Base-by-base conservation (phyloP, 352 stramenopile species). In the Phytophthora pinifolia region DNA sequence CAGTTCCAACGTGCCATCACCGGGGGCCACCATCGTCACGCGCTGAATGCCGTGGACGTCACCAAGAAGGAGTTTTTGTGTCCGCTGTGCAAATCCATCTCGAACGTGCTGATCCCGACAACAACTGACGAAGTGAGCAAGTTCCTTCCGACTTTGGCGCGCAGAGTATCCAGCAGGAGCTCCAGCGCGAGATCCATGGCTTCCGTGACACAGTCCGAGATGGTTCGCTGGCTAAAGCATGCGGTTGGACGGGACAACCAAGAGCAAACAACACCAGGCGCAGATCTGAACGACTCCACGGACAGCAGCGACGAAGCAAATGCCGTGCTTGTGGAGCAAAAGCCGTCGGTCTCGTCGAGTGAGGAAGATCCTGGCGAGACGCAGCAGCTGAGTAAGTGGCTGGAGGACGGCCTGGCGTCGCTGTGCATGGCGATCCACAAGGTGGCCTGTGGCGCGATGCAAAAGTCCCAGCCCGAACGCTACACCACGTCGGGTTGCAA, bases 41-140 rank as follows among this genome's bases (percentile, higher is more conserved):
- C 83, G 7, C 48, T 94, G 13, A 98, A 98, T 69, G 93, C 93
- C 15, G 94, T 98, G 1, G 96, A 98, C 60, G 95, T 98, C 41
- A 96, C 94, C 31, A 97, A 98, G 60, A 96, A 97, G 38, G 95
- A 99, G 61, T 99, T 98, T 55, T 62, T 99, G 5, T 99, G 96
- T 65, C 96, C 96, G 3, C 66, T 98, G 20, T 99, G 96, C 79
- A 98, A 99, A 56, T 94, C 96, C 43, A 94, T 98, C n/a, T 98
- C 90, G 0, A 99, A 99, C 53, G 94, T 98, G 41, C 59, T 98
- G 29, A 96, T 99, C 63, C 96, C 96, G 13, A 83, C 74, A 27
- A 81, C 72, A 30, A 85, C 71, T 4, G 77, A 87, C 13, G 68
- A 83, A 51, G 58, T 86, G 27, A 65, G 66, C 20, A 64, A 73